Evolutionary conservation across 2,329 filamentous ascomycete genomes (phyloP), one percentile per base, ranked within the genome.

Genomic region (Pseudogymnoascus sp.): DNA sequence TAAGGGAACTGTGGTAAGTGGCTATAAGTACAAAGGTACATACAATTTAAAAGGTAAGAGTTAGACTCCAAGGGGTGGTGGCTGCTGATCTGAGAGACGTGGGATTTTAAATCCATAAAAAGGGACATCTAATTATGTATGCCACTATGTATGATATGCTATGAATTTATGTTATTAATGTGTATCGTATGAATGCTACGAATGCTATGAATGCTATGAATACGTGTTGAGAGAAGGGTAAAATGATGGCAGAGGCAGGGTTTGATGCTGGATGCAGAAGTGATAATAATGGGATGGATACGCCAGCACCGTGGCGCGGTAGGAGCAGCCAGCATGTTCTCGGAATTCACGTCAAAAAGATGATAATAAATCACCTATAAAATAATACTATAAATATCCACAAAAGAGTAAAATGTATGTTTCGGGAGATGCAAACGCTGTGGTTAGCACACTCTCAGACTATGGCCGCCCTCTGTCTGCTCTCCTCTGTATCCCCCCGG

Each of bases 1-100:
- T 55, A 29, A 55, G 48, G 29, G 21, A 55, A 55, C 48, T 3
- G 27, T 55, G 48, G 48, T 55, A 55, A 33, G 48, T 55, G 48
- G 48, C 48, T 55, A 55, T 55, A 55, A 33, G 48, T 55, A 55
- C 48, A 55, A 18, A 29, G 48, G 48, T 55, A 55, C 48, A 55
- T 33, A 55, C 48, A 55, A 55, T 55, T 55, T 55, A 55, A 55
- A 33, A 33, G 31, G 48, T 55, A 55, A 55, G 48, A 55, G 48
- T 33, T 55, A 55, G 48, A 55, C n/a, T 12, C 45, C 27, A 31
- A 33, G 27, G 45, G 45, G 45, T 33, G 45, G 45, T 52, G 45
- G 45, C 45, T 55, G 45, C 45, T 55, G 45, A 55, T 33, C 48
- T 33, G 48, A 55, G n/a, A 55, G 48, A 12, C 48, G 29, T 33